Evolutionary conservation across 495 filamentous ascomycete genomes (phyloP).

Genomic region (Hypoxylon trugodes): DNA sequence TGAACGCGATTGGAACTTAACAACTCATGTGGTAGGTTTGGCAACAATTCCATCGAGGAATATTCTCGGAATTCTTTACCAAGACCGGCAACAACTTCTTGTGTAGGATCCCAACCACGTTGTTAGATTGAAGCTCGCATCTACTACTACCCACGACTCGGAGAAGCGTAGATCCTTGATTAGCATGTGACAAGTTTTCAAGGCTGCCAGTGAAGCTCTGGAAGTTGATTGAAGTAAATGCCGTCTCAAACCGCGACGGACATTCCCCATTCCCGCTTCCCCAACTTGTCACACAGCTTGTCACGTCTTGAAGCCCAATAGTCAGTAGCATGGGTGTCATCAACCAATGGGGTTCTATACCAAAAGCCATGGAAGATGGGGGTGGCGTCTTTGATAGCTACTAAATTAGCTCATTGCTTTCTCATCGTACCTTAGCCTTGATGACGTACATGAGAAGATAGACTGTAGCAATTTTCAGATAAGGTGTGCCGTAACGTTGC

Average conservation of each 20-base stretch:
- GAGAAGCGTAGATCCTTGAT: conserved; percentile 9
- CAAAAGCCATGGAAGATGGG: conserved; percentile 19
- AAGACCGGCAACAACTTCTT: conserved; percentile 3
- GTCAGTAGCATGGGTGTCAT: conserved; percentile 16
- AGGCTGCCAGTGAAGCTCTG: background rate
- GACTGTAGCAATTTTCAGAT: conserved; percentile 12
- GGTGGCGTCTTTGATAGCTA: conserved; percentile 25
- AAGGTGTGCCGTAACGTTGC: conserved; percentile 26
- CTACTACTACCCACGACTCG: conserved; percentile 3
- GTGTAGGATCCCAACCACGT: background rate
- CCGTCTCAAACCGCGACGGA: conserved; percentile 27
- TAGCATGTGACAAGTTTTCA: conserved; percentile 18
- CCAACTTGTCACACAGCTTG: conserved; percentile 8
- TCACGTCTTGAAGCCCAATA: conserved; percentile 23
- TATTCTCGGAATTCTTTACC: conserved; percentile 4
- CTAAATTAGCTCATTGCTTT: conserved; percentile 21
- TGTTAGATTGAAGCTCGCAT: background rate
- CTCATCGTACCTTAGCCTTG: background rate
- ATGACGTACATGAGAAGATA: conserved; percentile 22
- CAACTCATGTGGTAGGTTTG: background rate
- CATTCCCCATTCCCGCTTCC: no score
- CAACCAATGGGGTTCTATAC: conserved; percentile 22
- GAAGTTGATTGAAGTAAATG: conserved; percentile 8
- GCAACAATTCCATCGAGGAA: background rate
- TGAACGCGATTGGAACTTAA: background rate